Evolutionary conservation across 352 stramenopile species (phyloP).

Genomic region (Thalassiosira livingstoniorum): DNA sequence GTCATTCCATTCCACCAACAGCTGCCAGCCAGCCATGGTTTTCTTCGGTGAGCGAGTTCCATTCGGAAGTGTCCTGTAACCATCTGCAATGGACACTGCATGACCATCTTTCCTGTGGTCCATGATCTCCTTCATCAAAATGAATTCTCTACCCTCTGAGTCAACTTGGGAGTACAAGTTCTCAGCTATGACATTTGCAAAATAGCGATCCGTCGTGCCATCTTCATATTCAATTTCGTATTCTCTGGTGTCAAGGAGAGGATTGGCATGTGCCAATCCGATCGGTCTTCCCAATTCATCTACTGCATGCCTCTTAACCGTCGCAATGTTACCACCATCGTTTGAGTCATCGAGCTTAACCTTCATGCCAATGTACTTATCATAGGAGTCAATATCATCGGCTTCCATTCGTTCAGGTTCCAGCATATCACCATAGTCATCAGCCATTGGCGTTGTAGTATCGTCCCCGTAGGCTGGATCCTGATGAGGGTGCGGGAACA

Average conservation of each 20-base stretch:
- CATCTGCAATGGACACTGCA: slow-evolving; percentile 38
- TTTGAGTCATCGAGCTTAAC: background rate
- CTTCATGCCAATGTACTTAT: background rate
- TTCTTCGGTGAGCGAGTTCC: slow-evolving; percentile 7
- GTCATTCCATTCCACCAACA: slow-evolving; percentile 57
- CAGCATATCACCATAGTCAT: background rate
- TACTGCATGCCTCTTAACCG: background rate
- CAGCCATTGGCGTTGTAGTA: background rate
- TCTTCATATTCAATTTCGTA: slow-evolving; percentile 46
- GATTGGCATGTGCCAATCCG: slow-evolving; percentile 33
- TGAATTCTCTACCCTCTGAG: slow-evolving; percentile 13
- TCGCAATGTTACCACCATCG: slow-evolving; percentile 7
- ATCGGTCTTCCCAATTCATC: slow-evolving; percentile 34
- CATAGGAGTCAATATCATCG: slow-evolving; percentile 3
- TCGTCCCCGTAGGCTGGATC: slow-evolving; percentile 3
- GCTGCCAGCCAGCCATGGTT: slow-evolving; percentile 44
- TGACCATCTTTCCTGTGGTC: slow-evolving; percentile 46
- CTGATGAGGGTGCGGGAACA: background rate
- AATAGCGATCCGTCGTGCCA: slow-evolving; percentile 31
- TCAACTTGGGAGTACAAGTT: slow-evolving; percentile 19
- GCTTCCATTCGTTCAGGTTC: background rate
- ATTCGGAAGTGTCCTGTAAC: slow-evolving; percentile 4
- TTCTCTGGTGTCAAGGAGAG: slow-evolving; percentile 38
- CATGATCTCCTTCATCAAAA: slow-evolving; percentile 44
- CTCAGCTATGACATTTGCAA: slow-evolving; percentile 20